Conservation (phyloP, 805 yeast species). For the Jamesozyma piceae region DNA sequence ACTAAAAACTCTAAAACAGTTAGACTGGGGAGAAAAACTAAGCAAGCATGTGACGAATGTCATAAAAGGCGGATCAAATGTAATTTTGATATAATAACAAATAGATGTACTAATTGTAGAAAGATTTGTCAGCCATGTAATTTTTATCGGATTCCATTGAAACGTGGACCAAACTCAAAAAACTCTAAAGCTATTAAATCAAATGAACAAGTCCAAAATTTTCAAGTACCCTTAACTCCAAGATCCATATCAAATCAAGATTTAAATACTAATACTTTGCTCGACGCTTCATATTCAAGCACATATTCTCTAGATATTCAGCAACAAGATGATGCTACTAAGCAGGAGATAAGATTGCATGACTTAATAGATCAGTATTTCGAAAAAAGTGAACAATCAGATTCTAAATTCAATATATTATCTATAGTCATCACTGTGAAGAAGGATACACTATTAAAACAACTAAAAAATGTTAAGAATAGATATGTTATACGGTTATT, state of each 20-base stretch:
- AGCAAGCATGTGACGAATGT: slow-evolving; percentile 74
- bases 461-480: neutral
- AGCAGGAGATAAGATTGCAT: neutral
- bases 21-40: slow-evolving; percentile 35
- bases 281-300: no score
- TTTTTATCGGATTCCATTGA: slow-evolving; percentile 63
- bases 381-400: neutral
- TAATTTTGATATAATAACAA: slow-evolving; percentile 40
- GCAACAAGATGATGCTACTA: neutral
- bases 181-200: neutral
- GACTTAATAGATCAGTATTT: neutral
- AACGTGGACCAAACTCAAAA: slow-evolving; percentile 50
- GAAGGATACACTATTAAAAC: neutral
- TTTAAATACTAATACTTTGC: neutral
- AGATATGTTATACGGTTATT: neutral
- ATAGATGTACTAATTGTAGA: slow-evolving; percentile 47
- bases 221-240: neutral
- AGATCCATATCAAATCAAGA: neutral
- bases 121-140: slow-evolving; percentile 52
- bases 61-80: slow-evolving; percentile 63
- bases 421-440: neutral
- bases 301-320: no score
- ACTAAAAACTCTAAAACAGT: no score
- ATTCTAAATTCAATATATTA: neutral
- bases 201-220: neutral